Evolutionary conservation across 805 yeast genomes (phyloP).

Genomic region (Monosporozyma aquatica): DNA sequence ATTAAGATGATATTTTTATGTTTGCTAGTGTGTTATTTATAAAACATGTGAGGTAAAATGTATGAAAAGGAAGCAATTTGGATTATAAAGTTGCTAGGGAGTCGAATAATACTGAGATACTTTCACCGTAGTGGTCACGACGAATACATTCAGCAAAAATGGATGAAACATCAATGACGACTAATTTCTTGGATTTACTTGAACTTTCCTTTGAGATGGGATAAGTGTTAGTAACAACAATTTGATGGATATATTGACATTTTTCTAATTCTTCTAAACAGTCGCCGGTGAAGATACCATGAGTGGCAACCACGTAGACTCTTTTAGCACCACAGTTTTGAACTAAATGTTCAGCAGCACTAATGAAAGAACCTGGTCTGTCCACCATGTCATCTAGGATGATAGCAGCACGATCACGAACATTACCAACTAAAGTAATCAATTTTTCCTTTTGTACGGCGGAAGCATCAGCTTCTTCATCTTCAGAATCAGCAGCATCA

Average conservation of each 20-base stretch:
- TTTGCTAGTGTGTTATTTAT: no score
- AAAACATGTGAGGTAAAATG: background rate
- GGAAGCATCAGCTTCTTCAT: conserved; percentile 57
- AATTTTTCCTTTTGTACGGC: conserved; percentile 54
- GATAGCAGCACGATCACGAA: conserved; percentile 82
- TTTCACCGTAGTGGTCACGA: conserved; percentile 97
- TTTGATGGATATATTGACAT: conserved; percentile 76
- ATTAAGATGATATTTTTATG: no score
- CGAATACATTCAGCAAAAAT: conserved; percentile 97
- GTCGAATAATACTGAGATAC: conserved; percentile 86
- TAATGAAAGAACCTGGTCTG: conserved; percentile 85
- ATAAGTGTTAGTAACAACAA: conserved; percentile 93
- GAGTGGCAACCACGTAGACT: conserved; percentile 89
- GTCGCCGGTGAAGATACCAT: conserved; percentile 84
- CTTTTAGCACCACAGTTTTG: conserved; percentile 92
- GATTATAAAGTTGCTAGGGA: conserved; percentile 50
- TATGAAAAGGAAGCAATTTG: background rate
- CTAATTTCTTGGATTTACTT: conserved; percentile 56
- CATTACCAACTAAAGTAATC: conserved; percentile 95
- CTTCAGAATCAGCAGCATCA: conserved; percentile 72
- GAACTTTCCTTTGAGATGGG: conserved; percentile 66
- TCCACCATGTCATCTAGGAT: conserved; percentile 96
- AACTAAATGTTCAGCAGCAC: conserved; percentile 96
- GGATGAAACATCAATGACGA: conserved; percentile 85
- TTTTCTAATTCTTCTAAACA: conserved; percentile 73